These are phyloP conservation scores for Liquidambar formosana DNA, from an alignment of 164 flowering plant species.

Conservation along the genomic window DNA sequence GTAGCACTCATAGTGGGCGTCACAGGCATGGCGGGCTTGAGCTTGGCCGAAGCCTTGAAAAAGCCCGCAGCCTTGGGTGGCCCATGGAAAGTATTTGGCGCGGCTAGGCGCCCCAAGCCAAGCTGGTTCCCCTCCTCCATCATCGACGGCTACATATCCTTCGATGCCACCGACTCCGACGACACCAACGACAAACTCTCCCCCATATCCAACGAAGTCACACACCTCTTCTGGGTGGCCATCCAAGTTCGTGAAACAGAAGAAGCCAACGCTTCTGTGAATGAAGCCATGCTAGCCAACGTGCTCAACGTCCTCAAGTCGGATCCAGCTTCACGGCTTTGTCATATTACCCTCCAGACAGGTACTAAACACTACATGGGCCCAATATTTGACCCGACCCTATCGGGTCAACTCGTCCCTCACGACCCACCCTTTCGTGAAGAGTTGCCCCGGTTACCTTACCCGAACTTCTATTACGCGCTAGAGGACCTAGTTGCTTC, in stretches of 20 bases:
- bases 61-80: slow-evolving; percentile 25
- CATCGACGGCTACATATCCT: slow-evolving; percentile 24
- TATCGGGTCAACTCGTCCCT: background rate
- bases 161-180: slow-evolving; percentile 23
- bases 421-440: slow-evolving; percentile 29
- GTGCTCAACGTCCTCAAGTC: slow-evolving; percentile 36
- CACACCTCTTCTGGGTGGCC: slow-evolving; percentile 45
- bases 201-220: slow-evolving; percentile 24
- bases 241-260: slow-evolving; percentile 21
- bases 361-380: slow-evolving; percentile 51
- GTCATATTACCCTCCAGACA: slow-evolving; percentile 39
- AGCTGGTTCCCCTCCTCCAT: slow-evolving; percentile 32
- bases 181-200: slow-evolving; percentile 23
- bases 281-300: slow-evolving; percentile 29
- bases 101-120: slow-evolving; percentile 33
- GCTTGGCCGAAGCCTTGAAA: slow-evolving; percentile 36
- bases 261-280: slow-evolving; percentile 19
- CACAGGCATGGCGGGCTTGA: slow-evolving; percentile 44
- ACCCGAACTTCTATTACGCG: slow-evolving; percentile 34
- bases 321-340: slow-evolving; percentile 14
- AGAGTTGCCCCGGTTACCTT: slow-evolving; percentile 24
- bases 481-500: slow-evolving; percentile 30
- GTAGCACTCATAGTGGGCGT: slow-evolving; percentile 45
- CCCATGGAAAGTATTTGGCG: slow-evolving; percentile 45
- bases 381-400: slow-evolving; percentile 22